Evolutionary conservation across 1,284 basidiomycete species (phyloP).

Genomic region (Fomitopsis betulina): DNA sequence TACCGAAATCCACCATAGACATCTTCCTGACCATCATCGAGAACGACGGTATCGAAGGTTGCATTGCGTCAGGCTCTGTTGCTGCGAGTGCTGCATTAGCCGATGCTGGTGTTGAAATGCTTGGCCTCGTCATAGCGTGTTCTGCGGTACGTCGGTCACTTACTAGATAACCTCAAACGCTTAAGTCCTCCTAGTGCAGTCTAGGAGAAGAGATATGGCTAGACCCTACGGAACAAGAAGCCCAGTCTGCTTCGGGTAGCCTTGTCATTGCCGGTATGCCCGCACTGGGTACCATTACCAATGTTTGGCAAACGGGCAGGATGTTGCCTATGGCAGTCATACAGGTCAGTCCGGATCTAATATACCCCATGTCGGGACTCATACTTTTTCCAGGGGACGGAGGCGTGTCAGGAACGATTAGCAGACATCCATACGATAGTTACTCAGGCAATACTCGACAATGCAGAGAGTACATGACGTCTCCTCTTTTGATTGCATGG

Average conservation of each 20-base stretch:
- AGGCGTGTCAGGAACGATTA: conserved; percentile 63
- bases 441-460: conserved; percentile 60
- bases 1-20: conserved; percentile 94
- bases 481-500: neutral
- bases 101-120: conserved; percentile 84
- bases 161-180: neutral
- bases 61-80: conserved; percentile 79
- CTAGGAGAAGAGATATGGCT: conserved; percentile 57
- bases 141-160: conserved; percentile 50
- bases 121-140: conserved; percentile 79
- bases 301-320: conserved; percentile 74
- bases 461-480: conserved; percentile 17
- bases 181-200: conserved; percentile 40
- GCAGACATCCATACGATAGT: conserved; percentile 71
- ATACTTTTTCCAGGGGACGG: conserved; percentile 49
- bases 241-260: conserved; percentile 48
- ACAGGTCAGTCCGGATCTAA: conserved; percentile 41
- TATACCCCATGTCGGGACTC: neutral
- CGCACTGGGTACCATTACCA: conserved; percentile 84
- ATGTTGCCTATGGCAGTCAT: conserved; percentile 47
- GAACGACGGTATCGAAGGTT: conserved; percentile 82
- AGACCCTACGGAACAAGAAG: conserved; percentile 78
- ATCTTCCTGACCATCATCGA: conserved; percentile 90
- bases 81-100: conserved; percentile 91
- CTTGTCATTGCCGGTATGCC: conserved; percentile 83